Evolutionary conservation across 768 basidiomycete species (phyloP), one percentile per base, ranked within the genome.

Genomic region (Tephrocybe sp.): DNA sequence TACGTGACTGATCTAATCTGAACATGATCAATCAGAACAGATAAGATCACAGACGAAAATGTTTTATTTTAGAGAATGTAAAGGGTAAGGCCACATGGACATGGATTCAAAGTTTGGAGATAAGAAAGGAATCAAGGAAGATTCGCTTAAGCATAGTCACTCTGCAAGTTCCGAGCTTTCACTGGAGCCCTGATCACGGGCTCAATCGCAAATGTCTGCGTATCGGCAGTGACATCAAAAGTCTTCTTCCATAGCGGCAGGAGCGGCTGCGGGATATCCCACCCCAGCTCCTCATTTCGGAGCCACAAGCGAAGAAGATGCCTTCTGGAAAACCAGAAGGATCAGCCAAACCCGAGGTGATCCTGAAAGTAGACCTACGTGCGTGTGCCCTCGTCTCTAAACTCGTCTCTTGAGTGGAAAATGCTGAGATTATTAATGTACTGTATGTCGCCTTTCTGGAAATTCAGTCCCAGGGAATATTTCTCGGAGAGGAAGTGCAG

Each of bases 371-470:
- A n/a, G n/a, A 66, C 73, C 55, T 59, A 75, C 73, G 67, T 69
- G 45, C 73, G 67, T 48, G 70, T 63, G 7, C 60, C 59, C 36
- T 71, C 69, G 54, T 76, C 75, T 34, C 58, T 60, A 53, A 77
- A 77, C 3, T 61, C 72, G 53, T 77, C 75, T 46, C 75, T 56
- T 9, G 73, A 73, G 52, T 77, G 75, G 48, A 77, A 63, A 43
- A 77, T 54, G 4, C 73, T 67, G 42, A 77, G 56, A 45, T 70
- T 75, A 52, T 76, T 77, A 63, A 77, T 75, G 56, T 75, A 77
- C 56, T 77, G 75, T 35, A 77, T 76, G 51, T 77, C 75, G 26
- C 75, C 75, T 54, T 76, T 77, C 55, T 73, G 67, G 61, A 77
- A 75, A 45, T 76, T 74, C 34, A 76, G 63, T 6, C 65, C 71